Percentiles rank a stretch among this genome's conserved stretches.
These are phyloP conservation scores for Pestalotiopsis sp. DNA, from an alignment of 2,329 filamentous ascomycete species.

Conservation along the genomic window DNA sequence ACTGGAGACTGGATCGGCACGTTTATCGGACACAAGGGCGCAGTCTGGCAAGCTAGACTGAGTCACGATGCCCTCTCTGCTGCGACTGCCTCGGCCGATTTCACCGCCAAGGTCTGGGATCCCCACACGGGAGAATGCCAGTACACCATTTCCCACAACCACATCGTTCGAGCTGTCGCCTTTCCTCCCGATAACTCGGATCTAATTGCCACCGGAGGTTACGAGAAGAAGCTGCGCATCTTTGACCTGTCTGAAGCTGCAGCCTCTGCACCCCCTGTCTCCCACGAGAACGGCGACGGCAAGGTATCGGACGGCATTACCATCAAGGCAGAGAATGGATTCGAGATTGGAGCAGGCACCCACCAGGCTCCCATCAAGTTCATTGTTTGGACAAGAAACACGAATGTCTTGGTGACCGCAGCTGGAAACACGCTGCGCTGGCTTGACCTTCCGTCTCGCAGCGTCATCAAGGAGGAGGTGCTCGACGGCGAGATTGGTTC, in stretches of 20 bases:
- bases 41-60: slow-evolving; percentile 93
- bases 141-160: slow-evolving; percentile 85
- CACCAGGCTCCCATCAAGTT: slow-evolving; percentile 93
- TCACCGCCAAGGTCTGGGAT: slow-evolving; percentile 96
- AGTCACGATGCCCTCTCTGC: slow-evolving; percentile 87
- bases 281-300: slow-evolving; percentile 11
- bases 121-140: slow-evolving; percentile 91
- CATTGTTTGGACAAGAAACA: slow-evolving; percentile 90
- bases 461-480: slow-evolving; percentile 74
- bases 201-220: slow-evolving; percentile 90
- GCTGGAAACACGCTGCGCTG: slow-evolving; percentile 91
- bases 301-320: slow-evolving; percentile 32
- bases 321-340: slow-evolving; percentile 65
- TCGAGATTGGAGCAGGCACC: slow-evolving; percentile 84
- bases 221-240: slow-evolving; percentile 94
- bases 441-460: slow-evolving; percentile 84
- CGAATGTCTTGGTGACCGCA: slow-evolving; percentile 87
- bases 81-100: slow-evolving; percentile 93
- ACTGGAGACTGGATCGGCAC: slow-evolving; percentile 99
- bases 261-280: slow-evolving; percentile 33
- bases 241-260: slow-evolving; percentile 75
- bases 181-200: slow-evolving; percentile 82
- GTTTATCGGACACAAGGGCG: slow-evolving; percentile 97
- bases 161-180: slow-evolving; percentile 92
- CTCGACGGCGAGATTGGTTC: slow-evolving; percentile 88